These are phyloP conservation scores for Pseudogymnoascus sp. DNA, from an alignment of 2,329 filamentous ascomycete genomes.

Conservation along the genomic window DNA sequence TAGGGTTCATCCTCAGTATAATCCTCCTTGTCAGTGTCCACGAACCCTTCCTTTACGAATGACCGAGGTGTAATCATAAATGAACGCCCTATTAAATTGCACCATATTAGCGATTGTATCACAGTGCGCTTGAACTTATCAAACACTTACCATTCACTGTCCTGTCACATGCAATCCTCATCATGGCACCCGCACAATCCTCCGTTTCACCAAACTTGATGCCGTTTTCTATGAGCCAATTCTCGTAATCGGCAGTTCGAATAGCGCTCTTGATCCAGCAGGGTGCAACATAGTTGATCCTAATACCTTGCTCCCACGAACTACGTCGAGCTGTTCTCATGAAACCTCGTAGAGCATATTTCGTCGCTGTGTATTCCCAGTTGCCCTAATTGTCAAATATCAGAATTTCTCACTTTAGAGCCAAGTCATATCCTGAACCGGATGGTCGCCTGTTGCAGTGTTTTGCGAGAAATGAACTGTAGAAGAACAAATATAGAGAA, in stretches of 20 bases:
- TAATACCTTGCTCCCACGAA: slow-evolving; percentile 34
- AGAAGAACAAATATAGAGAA: neutral
- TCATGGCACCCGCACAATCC: slow-evolving; percentile 29
- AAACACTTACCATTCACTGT: slow-evolving; percentile 24
- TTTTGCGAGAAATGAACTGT: neutral
- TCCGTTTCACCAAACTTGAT: slow-evolving; percentile 29
- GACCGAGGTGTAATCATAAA: slow-evolving; percentile 34
- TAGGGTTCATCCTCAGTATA: slow-evolving; percentile 30
- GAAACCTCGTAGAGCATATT: slow-evolving; percentile 37
- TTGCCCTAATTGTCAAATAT: neutral
- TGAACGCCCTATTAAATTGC: slow-evolving; percentile 26
- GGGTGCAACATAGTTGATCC: slow-evolving; percentile 40
- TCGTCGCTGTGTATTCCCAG: slow-evolving; percentile 34
- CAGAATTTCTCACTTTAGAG: neutral
- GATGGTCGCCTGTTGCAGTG: neutral
- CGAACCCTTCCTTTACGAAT: slow-evolving; percentile 33
- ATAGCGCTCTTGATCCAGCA: slow-evolving; percentile 29
- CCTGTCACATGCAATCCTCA: slow-evolving; percentile 28
- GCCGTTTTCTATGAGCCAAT: slow-evolving; percentile 32
- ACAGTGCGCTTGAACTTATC: neutral
- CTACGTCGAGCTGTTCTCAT: slow-evolving; percentile 34
- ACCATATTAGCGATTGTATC: slow-evolving; percentile 12
- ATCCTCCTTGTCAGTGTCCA: slow-evolving; percentile 34
- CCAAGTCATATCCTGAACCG: neutral
- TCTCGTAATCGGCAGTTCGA: slow-evolving; percentile 34